A percentile compares a stretch with the other conserved stretches of the same genome.
Evolutionary conservation across 768 basidiomycete genomes (phyloP).

Genomic region (Punctularia strigosozonata): DNA sequence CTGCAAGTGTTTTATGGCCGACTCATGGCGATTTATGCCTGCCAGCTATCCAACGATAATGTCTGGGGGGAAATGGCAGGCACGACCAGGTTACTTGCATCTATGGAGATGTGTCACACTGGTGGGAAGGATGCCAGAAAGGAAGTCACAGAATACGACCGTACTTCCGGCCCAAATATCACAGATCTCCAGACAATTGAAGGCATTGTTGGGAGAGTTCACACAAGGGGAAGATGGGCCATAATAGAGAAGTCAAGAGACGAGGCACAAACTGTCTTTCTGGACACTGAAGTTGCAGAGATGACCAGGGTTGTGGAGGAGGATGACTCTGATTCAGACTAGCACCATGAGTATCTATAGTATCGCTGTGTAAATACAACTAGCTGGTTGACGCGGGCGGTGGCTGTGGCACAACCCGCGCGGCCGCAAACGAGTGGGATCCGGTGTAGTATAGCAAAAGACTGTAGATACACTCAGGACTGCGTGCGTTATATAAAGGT

Average conservation of each 20-base stretch:
- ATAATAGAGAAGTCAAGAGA: slow-evolving; percentile 9
- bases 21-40: slow-evolving; percentile 10
- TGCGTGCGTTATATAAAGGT: not conserved
- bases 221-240: slow-evolving; percentile 7
- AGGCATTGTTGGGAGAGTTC: slow-evolving; percentile 9
- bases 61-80: slow-evolving; percentile 3
- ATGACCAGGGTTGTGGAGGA: too few relatives aligned
- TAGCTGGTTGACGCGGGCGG: too few relatives aligned
- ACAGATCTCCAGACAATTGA: slow-evolving; percentile 8
- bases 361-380: not conserved
- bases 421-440: too few relatives aligned
- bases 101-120: slow-evolving; percentile 9
- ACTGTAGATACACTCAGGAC: not conserved
- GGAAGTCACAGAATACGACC: slow-evolving; percentile 3
- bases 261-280: slow-evolving; percentile 6
- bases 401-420: too few relatives aligned
- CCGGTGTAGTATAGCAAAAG: too few relatives aligned
- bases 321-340: not conserved
- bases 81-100: slow-evolving; percentile 7
- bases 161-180: slow-evolving; percentile 1
- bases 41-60: slow-evolving; percentile 2
- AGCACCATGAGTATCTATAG: not conserved
- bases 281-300: slow-evolving; percentile 3
- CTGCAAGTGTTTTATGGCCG: slow-evolving; percentile 8
- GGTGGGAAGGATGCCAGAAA: slow-evolving; percentile 6